A percentile compares a stretch with the other conserved stretches of the same genome.
Evolutionary conservation across 2,329 filamentous ascomycete species (phyloP).

Genomic region (Davidsoniella virescens): DNA sequence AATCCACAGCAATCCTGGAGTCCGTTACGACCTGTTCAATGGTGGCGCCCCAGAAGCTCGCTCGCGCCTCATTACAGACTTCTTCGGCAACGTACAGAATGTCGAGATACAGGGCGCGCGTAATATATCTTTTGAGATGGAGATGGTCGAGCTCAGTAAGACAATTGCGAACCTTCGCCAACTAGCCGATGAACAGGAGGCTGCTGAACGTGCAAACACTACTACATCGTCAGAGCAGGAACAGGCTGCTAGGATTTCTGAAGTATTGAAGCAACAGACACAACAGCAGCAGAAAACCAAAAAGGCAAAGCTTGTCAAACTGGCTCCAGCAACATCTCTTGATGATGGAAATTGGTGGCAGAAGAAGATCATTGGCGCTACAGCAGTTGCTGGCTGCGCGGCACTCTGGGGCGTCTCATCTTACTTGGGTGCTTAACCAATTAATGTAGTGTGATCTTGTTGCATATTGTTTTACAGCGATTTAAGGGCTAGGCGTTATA

Average conservation of each 20-base stretch:
- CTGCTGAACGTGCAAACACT: slow-evolving; percentile 13
- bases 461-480: not conserved
- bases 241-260: too few species aligned
- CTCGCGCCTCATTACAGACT: slow-evolving; percentile 76
- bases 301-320: not conserved
- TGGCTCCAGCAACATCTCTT: slow-evolving; percentile 35
- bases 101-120: slow-evolving; percentile 66
- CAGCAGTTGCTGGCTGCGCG: slow-evolving; percentile 44
- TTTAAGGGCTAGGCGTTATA: not conserved
- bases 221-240: not conserved
- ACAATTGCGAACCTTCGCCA: slow-evolving; percentile 40
- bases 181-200: slow-evolving; percentile 30
- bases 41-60: slow-evolving; percentile 66
- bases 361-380: slow-evolving; percentile 46
- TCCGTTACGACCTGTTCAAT: slow-evolving; percentile 88
- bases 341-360: slow-evolving; percentile 51
- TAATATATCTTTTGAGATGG: slow-evolving; percentile 47
- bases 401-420: slow-evolving; percentile 42
- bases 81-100: slow-evolving; percentile 96
- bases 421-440: slow-evolving; percentile 24
- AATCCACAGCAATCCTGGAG: slow-evolving; percentile 82
- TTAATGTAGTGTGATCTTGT: not conserved
- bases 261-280: slow-evolving; percentile 13
- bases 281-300: slow-evolving; percentile 12
- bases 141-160: slow-evolving; percentile 59